Evolutionary conservation across 768 basidiomycete genomes (phyloP).

Genomic region (Tremella yokohamensis): DNA sequence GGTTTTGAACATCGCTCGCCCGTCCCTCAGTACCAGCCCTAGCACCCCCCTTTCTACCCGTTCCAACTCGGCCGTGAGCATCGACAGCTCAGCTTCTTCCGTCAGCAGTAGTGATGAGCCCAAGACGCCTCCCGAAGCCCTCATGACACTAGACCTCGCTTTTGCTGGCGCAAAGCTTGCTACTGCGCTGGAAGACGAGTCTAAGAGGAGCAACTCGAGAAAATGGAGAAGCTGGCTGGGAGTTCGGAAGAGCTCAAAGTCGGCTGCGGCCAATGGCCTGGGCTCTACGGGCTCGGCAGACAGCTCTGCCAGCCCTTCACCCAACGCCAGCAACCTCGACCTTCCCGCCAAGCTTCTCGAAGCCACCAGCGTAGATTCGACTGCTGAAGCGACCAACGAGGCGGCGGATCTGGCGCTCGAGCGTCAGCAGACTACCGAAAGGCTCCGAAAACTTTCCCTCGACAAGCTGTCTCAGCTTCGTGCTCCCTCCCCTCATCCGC

Average conservation of each 20-base stretch:
- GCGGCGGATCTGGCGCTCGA: constrained; percentile 8
- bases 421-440: constrained; percentile 20
- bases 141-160: constrained; percentile 15
- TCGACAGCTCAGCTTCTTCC: constrained; percentile 19
- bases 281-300: background rate
- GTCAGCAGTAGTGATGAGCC: constrained; percentile 26
- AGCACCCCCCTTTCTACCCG: constrained; percentile 32
- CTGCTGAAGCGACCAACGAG: background rate
- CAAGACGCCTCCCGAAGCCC: constrained; percentile 28
- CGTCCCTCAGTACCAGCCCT: constrained; percentile 9
- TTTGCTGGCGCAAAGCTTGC: constrained; percentile 28
- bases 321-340: constrained; percentile 3
- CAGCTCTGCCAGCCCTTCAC: constrained; percentile 11
- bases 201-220: constrained; percentile 16
- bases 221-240: constrained; percentile 36
- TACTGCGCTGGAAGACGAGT: constrained; percentile 23
- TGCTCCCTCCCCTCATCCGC: constrained; percentile 39
- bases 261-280: background rate
- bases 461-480: constrained; percentile 34
- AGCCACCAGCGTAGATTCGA: background rate
- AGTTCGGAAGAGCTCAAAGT: constrained; percentile 16
- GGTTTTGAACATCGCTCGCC: background rate
- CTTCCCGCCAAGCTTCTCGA: background rate
- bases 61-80: constrained; percentile 25
- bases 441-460: constrained; percentile 30